A percentile compares a stretch with the other conserved stretches of the same genome.
Evolutionary conservation across 768 basidiomycete species (phyloP).

Genomic region (Trametes meyenii): DNA sequence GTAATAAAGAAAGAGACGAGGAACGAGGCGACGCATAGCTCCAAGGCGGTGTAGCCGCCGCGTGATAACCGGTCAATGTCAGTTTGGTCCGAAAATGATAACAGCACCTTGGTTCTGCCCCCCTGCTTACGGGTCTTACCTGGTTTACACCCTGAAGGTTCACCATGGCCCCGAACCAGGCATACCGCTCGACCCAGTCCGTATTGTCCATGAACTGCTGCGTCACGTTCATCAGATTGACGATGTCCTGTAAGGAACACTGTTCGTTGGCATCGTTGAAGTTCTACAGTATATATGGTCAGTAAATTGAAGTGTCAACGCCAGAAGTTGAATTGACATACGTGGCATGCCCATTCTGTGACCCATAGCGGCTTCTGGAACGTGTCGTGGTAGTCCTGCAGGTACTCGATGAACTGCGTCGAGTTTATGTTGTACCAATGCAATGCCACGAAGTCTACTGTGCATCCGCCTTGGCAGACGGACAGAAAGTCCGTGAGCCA

Average conservation of each 20-base stretch:
- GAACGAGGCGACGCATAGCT: too few species aligned
- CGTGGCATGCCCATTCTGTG: constrained; percentile 61
- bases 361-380: constrained; percentile 60
- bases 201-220: constrained; percentile 56
- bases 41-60: too few species aligned
- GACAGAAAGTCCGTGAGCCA: constrained; percentile 58
- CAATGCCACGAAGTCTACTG: constrained; percentile 58
- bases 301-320: neutral
- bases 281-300: constrained; percentile 35
- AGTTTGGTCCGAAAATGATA: too few species aligned
- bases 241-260: constrained; percentile 49
- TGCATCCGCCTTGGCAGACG: constrained; percentile 52
- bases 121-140: constrained; percentile 31
- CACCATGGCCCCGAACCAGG: constrained; percentile 63
- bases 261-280: constrained; percentile 43
- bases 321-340: constrained; percentile 10
- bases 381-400: constrained; percentile 52
- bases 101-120: too few species aligned
- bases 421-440: constrained; percentile 63
- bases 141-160: constrained; percentile 51
- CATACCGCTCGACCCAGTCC: constrained; percentile 58
- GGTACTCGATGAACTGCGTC: constrained; percentile 53
- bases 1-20: too few species aligned
- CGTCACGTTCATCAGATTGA: constrained; percentile 52
- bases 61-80: too few species aligned